Conservation (phyloP, 441 rosid genomes). For the Francoa sonchifolia region DNA sequence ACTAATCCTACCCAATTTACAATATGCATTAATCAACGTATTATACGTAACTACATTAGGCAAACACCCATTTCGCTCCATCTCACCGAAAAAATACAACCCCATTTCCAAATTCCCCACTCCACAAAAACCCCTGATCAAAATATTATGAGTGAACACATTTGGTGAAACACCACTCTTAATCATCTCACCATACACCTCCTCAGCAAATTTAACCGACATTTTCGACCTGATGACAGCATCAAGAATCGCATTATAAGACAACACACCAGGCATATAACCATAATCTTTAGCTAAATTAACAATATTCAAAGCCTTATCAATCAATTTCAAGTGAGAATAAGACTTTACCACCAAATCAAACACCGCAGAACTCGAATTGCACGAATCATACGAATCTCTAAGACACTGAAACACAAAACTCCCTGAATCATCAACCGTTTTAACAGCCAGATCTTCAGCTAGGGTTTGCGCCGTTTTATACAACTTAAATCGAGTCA, state of each 20-base stretch:
- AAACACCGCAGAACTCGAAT: conserved; percentile 71
- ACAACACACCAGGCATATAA: conserved; percentile 78
- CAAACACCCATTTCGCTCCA: conserved; percentile 42
- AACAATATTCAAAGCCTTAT: conserved; percentile 48
- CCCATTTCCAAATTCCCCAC: conserved; percentile 41
- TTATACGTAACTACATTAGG: conserved; percentile 79
- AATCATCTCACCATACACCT: conserved; percentile 59
- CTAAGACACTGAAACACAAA: conserved; percentile 45
- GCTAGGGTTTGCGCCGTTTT: conserved; percentile 61
- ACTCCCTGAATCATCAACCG: conserved; percentile 23
- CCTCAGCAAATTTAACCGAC: conserved; percentile 36
- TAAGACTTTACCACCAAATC: conserved; percentile 78
- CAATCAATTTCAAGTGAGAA: conserved; percentile 42
- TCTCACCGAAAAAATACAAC: no score
- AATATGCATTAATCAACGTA: conserved; percentile 69
- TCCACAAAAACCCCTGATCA: conserved; percentile 55
- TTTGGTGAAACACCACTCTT: conserved; percentile 42
- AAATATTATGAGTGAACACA: conserved; percentile 56
- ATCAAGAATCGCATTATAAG: conserved; percentile 75
- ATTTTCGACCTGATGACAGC: conserved; percentile 45
- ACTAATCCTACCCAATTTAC: conserved; percentile 23
- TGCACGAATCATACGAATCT: conserved; percentile 43
- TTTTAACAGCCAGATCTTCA: conserved; percentile 39
- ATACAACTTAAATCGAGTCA: conserved; percentile 72
- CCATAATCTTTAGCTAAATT: conserved; percentile 48